phyloP scores from a whole-genome alignment of 768 basidiomycete species.

The Boletellus sp. region DNA sequence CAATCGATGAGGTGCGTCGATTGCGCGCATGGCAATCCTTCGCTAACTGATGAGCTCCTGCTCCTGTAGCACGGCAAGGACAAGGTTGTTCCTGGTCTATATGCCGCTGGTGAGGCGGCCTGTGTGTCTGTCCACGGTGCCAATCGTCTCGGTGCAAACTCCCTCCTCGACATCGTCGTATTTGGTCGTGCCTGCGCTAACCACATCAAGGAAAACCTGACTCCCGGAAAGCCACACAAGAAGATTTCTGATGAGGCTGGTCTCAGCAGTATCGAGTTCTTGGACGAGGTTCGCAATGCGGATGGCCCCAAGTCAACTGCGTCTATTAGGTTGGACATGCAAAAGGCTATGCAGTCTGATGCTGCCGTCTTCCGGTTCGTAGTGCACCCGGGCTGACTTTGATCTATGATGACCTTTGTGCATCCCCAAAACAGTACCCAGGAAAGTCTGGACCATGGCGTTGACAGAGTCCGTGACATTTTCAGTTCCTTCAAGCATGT shows the following conservation, averaged over 20 bases:
- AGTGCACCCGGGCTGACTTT: not conserved
- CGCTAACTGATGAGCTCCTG: not conserved
- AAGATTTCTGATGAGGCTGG: constrained; percentile 84
- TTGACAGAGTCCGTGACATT: constrained; percentile 77
- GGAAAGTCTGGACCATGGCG: constrained; percentile 86
- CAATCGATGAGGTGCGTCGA: constrained; percentile 57
- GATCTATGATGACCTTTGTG: constrained; percentile 1
- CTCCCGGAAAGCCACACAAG: constrained; percentile 90
- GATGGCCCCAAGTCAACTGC: constrained; percentile 84
- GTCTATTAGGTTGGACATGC: constrained; percentile 91
- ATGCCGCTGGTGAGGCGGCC: constrained; percentile 98
- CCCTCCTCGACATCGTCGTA: constrained; percentile 96
- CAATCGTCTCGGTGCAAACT: constrained; percentile 99
- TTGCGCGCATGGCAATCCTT: not conserved
- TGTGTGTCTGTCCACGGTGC: constrained; percentile 99
- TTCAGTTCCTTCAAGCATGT: constrained; percentile 89
- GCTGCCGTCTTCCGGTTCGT: constrained; percentile 91
- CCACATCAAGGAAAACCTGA: constrained; percentile 89
- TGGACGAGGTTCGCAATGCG: constrained; percentile 85
- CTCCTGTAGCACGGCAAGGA: constrained; percentile 71
- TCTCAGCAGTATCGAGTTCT: constrained; percentile 73
- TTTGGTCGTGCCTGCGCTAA: constrained; percentile 99
- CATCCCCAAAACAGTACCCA: constrained; percentile 63
- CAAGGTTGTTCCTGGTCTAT: constrained; percentile 90
- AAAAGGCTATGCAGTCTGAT: constrained; percentile 98